Evolutionary conservation across 371 early-diverging fungal species (phyloP), one percentile per base, ranked within the genome.

Genomic region (Nematocida major): DNA sequence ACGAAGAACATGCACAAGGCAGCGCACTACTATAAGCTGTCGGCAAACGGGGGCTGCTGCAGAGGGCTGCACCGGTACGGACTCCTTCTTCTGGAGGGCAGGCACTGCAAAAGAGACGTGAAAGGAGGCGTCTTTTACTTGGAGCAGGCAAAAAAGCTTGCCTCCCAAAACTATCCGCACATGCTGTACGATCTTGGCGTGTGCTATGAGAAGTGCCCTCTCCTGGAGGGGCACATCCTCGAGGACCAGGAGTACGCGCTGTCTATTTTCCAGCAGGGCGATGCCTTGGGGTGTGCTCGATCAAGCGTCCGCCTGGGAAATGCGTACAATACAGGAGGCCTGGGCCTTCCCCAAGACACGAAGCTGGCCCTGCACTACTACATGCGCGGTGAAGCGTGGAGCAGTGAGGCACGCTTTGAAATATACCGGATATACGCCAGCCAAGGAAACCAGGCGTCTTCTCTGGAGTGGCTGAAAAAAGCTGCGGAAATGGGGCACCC

Each of bases 381-480:
- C 65, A 34, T 20, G 18, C 34, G 49, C 30, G 54, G 36, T 39
- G 65, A 80, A n/a, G 28, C 18, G 28, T 54, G 47, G 39, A 69
- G 79, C 24, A 54, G 38, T 15, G 45, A 40, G 13, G 76, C 76
- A 0, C 7, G 61, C 5, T 73, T 63, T 63, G 63, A 91, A 83
- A 91, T 93, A 3, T 88, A 95, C 80, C 61, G 43, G 34, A 62
- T 73, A 38, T 38, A 36, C 39, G 20, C 24, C 51, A 18, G 22
- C 3, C 28, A 32, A 18, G 63, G 73, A 5, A 68, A 61, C 4
- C 26, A 13, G 20, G 47, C 34, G 20, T 43, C 67, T 26, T 89
- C 90, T 5, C 93, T 95, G 81, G 91, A 91, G 2, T 96, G 95
- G 93, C 94, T 94, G 84, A 90, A 93, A 40, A 88, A 89, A 3